Base-by-base conservation (phyloP, 1,284 basidiomycete species). In the Ceratobasidium sp. region DNA sequence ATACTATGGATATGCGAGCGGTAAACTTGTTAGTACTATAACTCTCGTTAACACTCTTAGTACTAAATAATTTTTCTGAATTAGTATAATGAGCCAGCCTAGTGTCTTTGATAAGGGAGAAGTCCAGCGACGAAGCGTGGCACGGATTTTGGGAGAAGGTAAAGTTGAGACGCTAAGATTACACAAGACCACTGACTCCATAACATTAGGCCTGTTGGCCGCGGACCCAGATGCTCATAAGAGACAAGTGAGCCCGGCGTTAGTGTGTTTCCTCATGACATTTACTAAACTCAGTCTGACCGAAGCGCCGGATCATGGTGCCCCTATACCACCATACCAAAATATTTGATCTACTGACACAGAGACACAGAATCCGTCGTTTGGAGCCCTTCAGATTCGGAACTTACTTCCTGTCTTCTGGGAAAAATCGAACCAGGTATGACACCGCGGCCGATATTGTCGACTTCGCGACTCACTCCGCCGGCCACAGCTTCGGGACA, bases 251-350 rank as follows among this genome's bases (percentile, higher is more conserved):
- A 56, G 61, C 38, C 23, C 4, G 17, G 15, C 26, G 28, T n/a
- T 42, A n/a, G 15, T 12, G 5, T 6, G 38, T 28, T 33, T n/a
- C 9, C 13, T 38, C 2, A 13, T 40, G 40, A 3, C 7, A 38
- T 20, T 38, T 40, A 61, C 20, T 40, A 20, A 61, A 44, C 40
- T n/a, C 26, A 9, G 44, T 64, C 61, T 15, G 15, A 33, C 26
- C 6, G 2, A 56, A 80, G 75, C 78, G 79, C 40, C 68, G 73
- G 26, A 78, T 80, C 50, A 77, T 80, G 78, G 77, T 78, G 33
- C 7, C 44, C 6, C 10, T 5, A 64, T 44, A n/a, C 20, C 23
- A 23, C 9, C 42, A 17, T 33, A 33, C 33, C 33, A 33, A 4
- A 33, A 33, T 33, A 33, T 33, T 33, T 33, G 33, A 33, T 33